A percentile compares a stretch with the other conserved stretches of the same genome.
Evolutionary conservation across 106 monocot species (phyloP).

Genomic region (Dendrobium catenatum): DNA sequence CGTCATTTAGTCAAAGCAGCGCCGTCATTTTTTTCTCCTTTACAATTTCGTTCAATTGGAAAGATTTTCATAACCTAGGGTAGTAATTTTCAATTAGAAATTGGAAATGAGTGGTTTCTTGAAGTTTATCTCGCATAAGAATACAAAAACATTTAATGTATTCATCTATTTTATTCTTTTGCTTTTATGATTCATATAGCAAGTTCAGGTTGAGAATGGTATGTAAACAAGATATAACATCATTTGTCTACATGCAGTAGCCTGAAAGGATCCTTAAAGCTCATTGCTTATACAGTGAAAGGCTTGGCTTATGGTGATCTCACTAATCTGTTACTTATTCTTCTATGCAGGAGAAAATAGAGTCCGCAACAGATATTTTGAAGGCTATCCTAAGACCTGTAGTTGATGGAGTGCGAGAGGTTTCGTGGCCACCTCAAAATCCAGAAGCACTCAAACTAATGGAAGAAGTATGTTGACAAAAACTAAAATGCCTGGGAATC

Average conservation of each 20-base stretch:
- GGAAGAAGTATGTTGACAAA: conserved; percentile 44
- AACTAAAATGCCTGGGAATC: neutral
- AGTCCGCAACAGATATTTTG: conserved; percentile 78
- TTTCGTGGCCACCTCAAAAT: conserved; percentile 84
- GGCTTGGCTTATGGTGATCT: neutral
- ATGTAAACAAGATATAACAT: neutral
- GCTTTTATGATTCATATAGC: neutral
- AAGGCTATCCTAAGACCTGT: conserved; percentile 67
- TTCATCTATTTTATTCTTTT: neutral
- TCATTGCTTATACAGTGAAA: neutral
- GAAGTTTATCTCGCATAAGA: neutral
- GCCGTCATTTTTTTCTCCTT: neutral
- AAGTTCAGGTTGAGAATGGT: neutral
- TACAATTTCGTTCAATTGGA: neutral
- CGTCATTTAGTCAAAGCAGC: neutral
- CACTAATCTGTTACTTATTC: neutral
- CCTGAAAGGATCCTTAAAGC: neutral
- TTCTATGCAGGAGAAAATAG: conserved; percentile 74
- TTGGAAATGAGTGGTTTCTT: neutral
- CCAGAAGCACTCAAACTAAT: conserved; percentile 42
- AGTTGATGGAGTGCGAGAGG: conserved; percentile 54
- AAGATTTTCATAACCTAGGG: neutral
- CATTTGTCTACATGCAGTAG: neutral
- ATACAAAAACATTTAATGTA: neutral
- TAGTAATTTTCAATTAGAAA: neutral